Conservation (phyloP, 805 yeast species). For the Saccharomycopsis sp. region DNA sequence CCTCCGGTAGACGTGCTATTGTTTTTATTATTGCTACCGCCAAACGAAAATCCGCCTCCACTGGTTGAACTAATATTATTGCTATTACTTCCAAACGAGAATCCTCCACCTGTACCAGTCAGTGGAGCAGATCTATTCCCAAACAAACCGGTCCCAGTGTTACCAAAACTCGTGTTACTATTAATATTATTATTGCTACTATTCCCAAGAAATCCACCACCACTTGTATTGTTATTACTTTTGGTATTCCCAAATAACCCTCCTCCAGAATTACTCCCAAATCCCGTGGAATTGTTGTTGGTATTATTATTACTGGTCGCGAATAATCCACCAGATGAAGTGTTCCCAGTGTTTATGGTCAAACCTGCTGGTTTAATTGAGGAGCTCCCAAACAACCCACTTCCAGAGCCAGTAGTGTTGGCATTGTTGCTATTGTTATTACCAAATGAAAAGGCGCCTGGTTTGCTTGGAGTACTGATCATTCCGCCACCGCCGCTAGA, state of each 20-base stretch:
- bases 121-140: not conserved
- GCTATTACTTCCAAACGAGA: not conserved
- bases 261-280: slow-evolving; percentile 7
- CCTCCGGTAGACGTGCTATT: not conserved
- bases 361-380: slow-evolving; percentile 24
- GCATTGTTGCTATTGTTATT: slow-evolving; percentile 16
- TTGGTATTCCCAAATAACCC: slow-evolving; percentile 10
- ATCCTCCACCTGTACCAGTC: slow-evolving; percentile 1
- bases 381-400: slow-evolving; percentile 28
- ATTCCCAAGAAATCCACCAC: slow-evolving; percentile 4
- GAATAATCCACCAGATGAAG: slow-evolving; percentile 29
- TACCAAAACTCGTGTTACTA: not conserved
- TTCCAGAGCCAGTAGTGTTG: slow-evolving; percentile 22
- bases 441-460: slow-evolving; percentile 24
- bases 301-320: slow-evolving; percentile 24
- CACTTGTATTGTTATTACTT: slow-evolving; percentile 4
- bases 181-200: not conserved
- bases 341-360: slow-evolving; percentile 18
- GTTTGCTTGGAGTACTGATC: not conserved
- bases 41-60: not conserved
- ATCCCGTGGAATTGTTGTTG: slow-evolving; percentile 2
- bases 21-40: not conserved
- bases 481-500: not conserved
- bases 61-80: slow-evolving; percentile 3
- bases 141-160: slow-evolving; percentile 3